Conservation (phyloP, 768 basidiomycete genomes). For the Lyophyllum shimeji region DNA sequence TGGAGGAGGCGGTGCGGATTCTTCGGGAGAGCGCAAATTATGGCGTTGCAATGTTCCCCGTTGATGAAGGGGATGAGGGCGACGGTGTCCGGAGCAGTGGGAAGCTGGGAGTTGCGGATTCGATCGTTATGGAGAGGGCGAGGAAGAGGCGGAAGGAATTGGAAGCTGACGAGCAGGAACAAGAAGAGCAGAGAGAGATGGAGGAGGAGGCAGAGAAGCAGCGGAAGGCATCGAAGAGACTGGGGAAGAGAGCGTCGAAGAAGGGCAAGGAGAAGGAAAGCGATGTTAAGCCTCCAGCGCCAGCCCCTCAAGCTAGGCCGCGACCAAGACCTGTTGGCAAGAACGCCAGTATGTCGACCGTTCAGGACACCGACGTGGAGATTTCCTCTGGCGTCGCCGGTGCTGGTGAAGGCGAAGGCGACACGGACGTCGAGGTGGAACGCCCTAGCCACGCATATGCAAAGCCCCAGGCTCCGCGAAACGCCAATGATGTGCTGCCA, state of each 20-base stretch:
- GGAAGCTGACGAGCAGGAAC: slow-evolving; percentile 38
- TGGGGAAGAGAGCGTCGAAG: slow-evolving; percentile 7
- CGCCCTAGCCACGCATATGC: not conserved
- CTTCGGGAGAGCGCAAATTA: slow-evolving; percentile 78
- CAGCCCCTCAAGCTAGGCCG: slow-evolving; percentile 15
- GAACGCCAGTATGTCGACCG: slow-evolving; percentile 16
- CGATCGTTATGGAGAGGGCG: slow-evolving; percentile 54
- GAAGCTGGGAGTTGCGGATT: slow-evolving; percentile 46
- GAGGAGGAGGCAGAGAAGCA: slow-evolving; percentile 16
- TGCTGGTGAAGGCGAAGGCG: not conserved
- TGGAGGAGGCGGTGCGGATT: slow-evolving; percentile 51
- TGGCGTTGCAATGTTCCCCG: slow-evolving; percentile 85
- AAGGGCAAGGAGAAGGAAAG: slow-evolving; percentile 15
- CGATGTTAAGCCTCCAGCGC: slow-evolving; percentile 5
- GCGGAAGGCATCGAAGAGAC: slow-evolving; percentile 11
- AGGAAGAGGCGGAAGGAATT: slow-evolving; percentile 51
- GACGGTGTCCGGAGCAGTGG: slow-evolving; percentile 27
- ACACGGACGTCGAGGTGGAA: not conserved
- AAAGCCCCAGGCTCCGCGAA: not conserved
- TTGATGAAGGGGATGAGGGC: slow-evolving; percentile 51
- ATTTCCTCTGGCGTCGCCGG: not conserved
- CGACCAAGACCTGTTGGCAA: slow-evolving; percentile 27
- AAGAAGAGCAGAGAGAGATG: slow-evolving; percentile 23
- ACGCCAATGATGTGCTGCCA: not conserved
- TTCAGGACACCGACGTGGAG: slow-evolving; percentile 6